Percentiles rank a stretch among this genome's conserved stretches.
phyloP scores from a whole-genome alignment of 352 stramenopile species.

The Pythium sp. region DNA sequence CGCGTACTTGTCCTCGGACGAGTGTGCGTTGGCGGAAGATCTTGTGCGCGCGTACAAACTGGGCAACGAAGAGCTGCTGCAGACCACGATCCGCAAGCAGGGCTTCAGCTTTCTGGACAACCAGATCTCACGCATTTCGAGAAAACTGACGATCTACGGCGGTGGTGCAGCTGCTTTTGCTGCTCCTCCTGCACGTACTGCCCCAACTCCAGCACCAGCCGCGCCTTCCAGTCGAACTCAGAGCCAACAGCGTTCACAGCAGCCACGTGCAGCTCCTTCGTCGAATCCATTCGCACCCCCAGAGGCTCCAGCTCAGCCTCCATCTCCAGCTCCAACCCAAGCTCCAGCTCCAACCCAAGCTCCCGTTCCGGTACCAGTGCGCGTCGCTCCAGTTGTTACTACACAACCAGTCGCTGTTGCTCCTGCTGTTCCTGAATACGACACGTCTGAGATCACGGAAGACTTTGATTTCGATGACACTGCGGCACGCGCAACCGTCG shows the following conservation, averaged over 20 bases:
- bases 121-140: constrained; percentile 62
- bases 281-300: neutral
- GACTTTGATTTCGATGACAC: constrained; percentile 10
- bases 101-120: constrained; percentile 79
- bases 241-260: constrained; percentile 7
- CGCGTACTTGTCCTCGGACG: constrained; percentile 65
- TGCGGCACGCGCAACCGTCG: constrained; percentile 12
- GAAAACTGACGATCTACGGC: constrained; percentile 68
- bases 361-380: constrained; percentile 11
- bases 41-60: constrained; percentile 77
- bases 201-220: neutral
- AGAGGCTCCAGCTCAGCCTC: constrained; percentile 4
- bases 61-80: constrained; percentile 70
- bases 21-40: constrained; percentile 74
- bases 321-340: neutral
- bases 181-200: neutral
- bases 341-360: constrained; percentile 7
- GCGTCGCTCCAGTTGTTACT: neutral
- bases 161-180: neutral
- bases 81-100: constrained; percentile 71
- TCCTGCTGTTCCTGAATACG: neutral
- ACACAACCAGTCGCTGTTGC: neutral
- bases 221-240: neutral
- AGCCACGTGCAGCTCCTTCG: constrained; percentile 6
- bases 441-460: neutral